Conservation (phyloP, 805 yeast species). For the Wickerhamiella musiphila region DNA sequence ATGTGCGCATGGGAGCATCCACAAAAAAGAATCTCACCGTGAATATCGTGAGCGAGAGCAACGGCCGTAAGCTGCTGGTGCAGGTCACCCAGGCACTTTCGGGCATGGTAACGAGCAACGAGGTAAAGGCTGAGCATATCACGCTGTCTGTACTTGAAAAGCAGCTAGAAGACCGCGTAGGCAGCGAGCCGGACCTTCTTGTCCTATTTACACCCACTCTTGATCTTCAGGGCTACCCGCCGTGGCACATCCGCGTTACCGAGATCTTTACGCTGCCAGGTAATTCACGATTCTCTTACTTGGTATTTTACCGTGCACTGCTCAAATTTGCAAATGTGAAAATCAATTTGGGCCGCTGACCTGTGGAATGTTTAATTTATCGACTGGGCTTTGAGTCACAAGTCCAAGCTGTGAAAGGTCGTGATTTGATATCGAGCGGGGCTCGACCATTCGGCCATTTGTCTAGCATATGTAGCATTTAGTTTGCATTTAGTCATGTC, state of each 20-base stretch:
- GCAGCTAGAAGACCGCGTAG: conserved; percentile 42
- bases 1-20: neutral
- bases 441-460: neutral
- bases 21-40: conserved; percentile 30
- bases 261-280: conserved; percentile 88
- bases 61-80: conserved; percentile 81
- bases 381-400: too few species aligned
- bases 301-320: conserved; percentile 45
- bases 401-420: too few species aligned
- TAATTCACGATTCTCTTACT: conserved; percentile 52
- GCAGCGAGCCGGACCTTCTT: conserved; percentile 83
- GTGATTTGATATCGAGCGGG: too few species aligned
- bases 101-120: conserved; percentile 45
- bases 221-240: conserved; percentile 89
- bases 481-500: neutral
- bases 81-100: conserved; percentile 77
- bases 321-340: conserved; percentile 52
- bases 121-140: conserved; percentile 47
- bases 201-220: conserved; percentile 71
- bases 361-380: too few species aligned
- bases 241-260: conserved; percentile 87
- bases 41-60: conserved; percentile 50
- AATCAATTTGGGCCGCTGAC: conserved; percentile 52
- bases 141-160: conserved; percentile 54
- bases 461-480: neutral